Evolutionary conservation across 2,329 filamentous ascomycete species (phyloP).

Genomic region (Colletotrichum graminicola): DNA sequence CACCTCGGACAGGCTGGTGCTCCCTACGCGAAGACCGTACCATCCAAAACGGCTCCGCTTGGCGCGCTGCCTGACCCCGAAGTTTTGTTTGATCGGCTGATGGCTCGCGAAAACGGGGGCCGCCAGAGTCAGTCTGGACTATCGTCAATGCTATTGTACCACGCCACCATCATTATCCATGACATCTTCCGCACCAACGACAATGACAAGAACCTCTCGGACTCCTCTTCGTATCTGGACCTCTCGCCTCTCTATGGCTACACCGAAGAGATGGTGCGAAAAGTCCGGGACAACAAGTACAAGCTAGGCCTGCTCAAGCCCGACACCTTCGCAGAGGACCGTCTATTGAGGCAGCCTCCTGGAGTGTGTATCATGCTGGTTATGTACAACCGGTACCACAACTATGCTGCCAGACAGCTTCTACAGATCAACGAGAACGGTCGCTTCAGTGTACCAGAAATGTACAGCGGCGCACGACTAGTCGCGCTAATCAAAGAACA

Average conservation of each 20-base stretch:
- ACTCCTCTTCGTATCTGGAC: slow-evolving; percentile 60
- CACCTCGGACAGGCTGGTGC: slow-evolving; percentile 49
- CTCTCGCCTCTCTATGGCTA: slow-evolving; percentile 59
- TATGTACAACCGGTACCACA: slow-evolving; percentile 78
- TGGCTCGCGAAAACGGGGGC: slow-evolving; percentile 64
- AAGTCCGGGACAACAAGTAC: slow-evolving; percentile 50
- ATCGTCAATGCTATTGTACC: slow-evolving; percentile 80
- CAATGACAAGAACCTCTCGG: slow-evolving; percentile 46
- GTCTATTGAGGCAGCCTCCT: slow-evolving; percentile 74
- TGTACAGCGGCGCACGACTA: neutral
- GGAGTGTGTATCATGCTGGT: slow-evolving; percentile 77
- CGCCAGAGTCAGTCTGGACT: slow-evolving; percentile 74
- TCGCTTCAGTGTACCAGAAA: slow-evolving; percentile 38
- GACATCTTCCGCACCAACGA: slow-evolving; percentile 50
- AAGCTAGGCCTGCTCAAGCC: slow-evolving; percentile 53
- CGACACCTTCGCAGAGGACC: slow-evolving; percentile 76
- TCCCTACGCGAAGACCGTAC: slow-evolving; percentile 49
- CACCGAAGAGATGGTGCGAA: slow-evolving; percentile 50
- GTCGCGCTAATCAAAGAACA: slow-evolving; percentile 1
- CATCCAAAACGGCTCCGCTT: slow-evolving; percentile 44
- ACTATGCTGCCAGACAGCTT: slow-evolving; percentile 73
- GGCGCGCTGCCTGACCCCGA: slow-evolving; percentile 48
- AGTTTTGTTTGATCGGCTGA: slow-evolving; percentile 57
- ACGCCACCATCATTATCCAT: slow-evolving; percentile 73
- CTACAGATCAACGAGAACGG: slow-evolving; percentile 52